Base-by-base conservation (phyloP, 1,284 basidiomycete genomes). In the Sanghuangporus baumii region DNA sequence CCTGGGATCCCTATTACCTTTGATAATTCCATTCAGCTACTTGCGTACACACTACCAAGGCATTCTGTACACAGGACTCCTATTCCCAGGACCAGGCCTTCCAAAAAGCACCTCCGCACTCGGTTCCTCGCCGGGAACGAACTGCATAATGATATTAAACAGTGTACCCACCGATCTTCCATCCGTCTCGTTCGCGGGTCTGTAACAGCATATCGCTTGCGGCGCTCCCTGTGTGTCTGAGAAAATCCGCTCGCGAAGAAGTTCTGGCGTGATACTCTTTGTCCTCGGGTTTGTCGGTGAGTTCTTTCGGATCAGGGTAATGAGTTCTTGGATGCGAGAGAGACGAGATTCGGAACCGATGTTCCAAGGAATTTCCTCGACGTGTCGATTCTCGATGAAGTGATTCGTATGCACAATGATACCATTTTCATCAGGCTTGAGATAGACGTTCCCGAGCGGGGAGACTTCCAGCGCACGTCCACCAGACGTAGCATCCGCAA, bases 61-160 rank as follows among this genome's bases (percentile, higher is more conserved):
- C 67, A 74, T 67, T 26, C 40, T 57, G 48, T 67, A 68, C n/a
- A 71, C 68, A 2, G 50, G 55, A 63, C 67, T 68, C 60, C 68
- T 68, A 55, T 69, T 16, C 9, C 50, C 55, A 14, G 57, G 36
- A n/a, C 70, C 73, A 6, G 72, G 73, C 61, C 67, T 70, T 23
- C 71, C 72, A 59, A 74, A 73, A 18, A 72, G 60, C 26, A 75
- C 71, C 65, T 74, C 74, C 9, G 72, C 74, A 6, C 41, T 60
- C 12, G 74, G 72, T 36, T 57, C 60, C 37, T 67, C 61, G 12
- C 70, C 71, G 8, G 67, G 60, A 50, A 66, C 67, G 63, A 76
- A 72, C 11, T 68, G 65, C 73, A 76, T 76, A 23, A 74, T 69
- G 55, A 75, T 75, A 60, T 76, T 76, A 66, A 75, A 76, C 50